These are phyloP conservation scores for Kodamaea fungicola DNA, from an alignment of 1,139 yeast species.

Conservation along the genomic window DNA sequence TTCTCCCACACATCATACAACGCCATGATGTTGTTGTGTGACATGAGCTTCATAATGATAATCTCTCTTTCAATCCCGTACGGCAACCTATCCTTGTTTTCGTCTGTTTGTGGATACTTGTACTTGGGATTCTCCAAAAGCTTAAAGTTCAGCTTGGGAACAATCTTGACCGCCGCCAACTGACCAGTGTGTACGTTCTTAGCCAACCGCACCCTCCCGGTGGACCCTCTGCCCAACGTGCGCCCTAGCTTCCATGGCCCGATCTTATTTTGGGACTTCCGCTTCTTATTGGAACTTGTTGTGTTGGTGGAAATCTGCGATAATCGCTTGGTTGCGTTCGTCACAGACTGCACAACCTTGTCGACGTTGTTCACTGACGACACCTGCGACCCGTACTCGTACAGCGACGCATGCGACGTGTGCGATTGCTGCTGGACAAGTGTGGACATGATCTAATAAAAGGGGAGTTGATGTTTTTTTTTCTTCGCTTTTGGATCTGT, in stretches of 20 bases:
- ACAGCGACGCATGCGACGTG: slow-evolving; percentile 9
- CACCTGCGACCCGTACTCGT: neutral
- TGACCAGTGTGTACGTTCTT: slow-evolving; percentile 81
- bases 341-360: slow-evolving; percentile 50
- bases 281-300: slow-evolving; percentile 43
- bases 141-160: slow-evolving; percentile 70
- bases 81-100: slow-evolving; percentile 58
- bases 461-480: too few species aligned
- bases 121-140: slow-evolving; percentile 55
- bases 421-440: slow-evolving; percentile 22
- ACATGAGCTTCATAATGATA: slow-evolving; percentile 84
- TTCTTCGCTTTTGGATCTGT: too few species aligned
- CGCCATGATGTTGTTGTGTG: slow-evolving; percentile 94
- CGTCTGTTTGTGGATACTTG: slow-evolving; percentile 20
- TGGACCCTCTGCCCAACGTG: slow-evolving; percentile 91
- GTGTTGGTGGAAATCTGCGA: slow-evolving; percentile 63
- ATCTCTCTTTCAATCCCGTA: slow-evolving; percentile 97
- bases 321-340: slow-evolving; percentile 60
- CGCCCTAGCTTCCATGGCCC: slow-evolving; percentile 98
- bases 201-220: slow-evolving; percentile 92
- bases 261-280: slow-evolving; percentile 65
- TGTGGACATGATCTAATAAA: slow-evolving; percentile 18
- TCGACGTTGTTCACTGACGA: slow-evolving; percentile 33
- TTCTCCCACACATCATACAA: slow-evolving; percentile 98
- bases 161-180: slow-evolving; percentile 94